Evolutionary conservation across 1,284 basidiomycete genomes (phyloP).

Genomic region (Cutaneotrichosporon dermatis): DNA sequence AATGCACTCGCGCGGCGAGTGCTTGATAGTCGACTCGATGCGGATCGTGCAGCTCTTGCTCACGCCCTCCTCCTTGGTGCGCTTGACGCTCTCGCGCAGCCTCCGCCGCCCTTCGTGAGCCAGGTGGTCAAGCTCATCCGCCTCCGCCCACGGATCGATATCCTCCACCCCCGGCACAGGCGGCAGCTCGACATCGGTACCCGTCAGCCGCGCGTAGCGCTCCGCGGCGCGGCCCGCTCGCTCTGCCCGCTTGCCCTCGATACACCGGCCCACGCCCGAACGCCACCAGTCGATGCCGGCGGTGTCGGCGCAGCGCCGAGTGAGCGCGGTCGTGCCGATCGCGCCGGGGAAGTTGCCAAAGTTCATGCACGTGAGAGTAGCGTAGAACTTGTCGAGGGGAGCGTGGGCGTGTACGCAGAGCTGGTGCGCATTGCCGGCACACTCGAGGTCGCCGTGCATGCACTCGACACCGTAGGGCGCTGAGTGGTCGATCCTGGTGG

Average conservation of each 20-base stretch:
- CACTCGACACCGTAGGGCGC: slow-evolving; percentile 69
- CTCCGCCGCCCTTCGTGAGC: slow-evolving; percentile 47
- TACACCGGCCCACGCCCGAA: slow-evolving; percentile 58
- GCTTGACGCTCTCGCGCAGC: slow-evolving; percentile 58
- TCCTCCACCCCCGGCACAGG: background rate
- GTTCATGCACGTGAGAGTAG: slow-evolving; percentile 69
- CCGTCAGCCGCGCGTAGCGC: background rate
- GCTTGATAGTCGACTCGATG: slow-evolving; percentile 54
- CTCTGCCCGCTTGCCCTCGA: slow-evolving; percentile 41
- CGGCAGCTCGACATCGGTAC: background rate
- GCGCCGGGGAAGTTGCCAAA: slow-evolving; percentile 57
- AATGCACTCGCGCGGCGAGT: slow-evolving; percentile 61
- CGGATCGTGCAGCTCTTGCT: slow-evolving; percentile 80
- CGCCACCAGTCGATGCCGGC: slow-evolving; percentile 65
- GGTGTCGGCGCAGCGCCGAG: slow-evolving; percentile 60
- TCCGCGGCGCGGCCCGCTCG: slow-evolving; percentile 1
- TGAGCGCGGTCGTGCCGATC: slow-evolving; percentile 64
- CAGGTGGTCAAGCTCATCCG: slow-evolving; percentile 23
- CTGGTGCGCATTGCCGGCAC: slow-evolving; percentile 73
- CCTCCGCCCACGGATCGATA: slow-evolving; percentile 10
- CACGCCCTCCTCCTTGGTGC: slow-evolving; percentile 56
- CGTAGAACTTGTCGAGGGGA: slow-evolving; percentile 58
- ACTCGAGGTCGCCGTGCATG: slow-evolving; percentile 72
- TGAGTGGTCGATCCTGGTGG: slow-evolving; percentile 58
- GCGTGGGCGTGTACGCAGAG: slow-evolving; percentile 60